These are phyloP conservation scores for Haplosporangium sp. DNA, from an alignment of 371 early-diverging fungal genomes.

Conservation along the genomic window DNA sequence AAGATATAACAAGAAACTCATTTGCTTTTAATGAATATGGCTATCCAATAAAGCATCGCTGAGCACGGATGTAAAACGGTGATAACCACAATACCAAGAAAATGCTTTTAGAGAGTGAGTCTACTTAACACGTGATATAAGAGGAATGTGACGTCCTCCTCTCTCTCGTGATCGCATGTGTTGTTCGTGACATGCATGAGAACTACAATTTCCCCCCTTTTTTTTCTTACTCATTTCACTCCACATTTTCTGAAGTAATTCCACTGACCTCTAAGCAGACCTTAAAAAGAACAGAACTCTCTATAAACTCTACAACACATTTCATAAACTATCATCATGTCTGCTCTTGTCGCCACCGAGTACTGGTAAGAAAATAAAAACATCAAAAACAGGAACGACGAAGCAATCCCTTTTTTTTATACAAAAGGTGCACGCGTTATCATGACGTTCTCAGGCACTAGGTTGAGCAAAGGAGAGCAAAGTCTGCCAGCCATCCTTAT, in stretches of 20 bases:
- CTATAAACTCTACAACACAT: background rate
- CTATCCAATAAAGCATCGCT: too few species aligned
- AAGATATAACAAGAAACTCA: background rate
- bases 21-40: too few species aligned
- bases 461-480: too few species aligned
- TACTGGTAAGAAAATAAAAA: conserved; percentile 27
- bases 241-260: background rate
- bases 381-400: background rate
- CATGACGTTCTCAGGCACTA: background rate
- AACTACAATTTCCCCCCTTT: too few species aligned
- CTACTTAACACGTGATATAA: too few species aligned
- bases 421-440: background rate
- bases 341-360: conserved; percentile 30
- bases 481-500: too few species aligned
- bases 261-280: background rate
- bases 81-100: too few species aligned
- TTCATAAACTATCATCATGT: conserved; percentile 14
- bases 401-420: background rate
- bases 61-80: too few species aligned
- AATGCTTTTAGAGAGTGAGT: too few species aligned
- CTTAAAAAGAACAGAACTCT: background rate
- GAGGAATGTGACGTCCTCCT: too few species aligned
- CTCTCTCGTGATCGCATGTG: too few species aligned
- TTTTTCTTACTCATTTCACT: background rate
- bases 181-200: too few species aligned